Evolutionary conservation across 306 rosid genomes (phyloP), one percentile per base, ranked within the genome.

Genomic region (Cucurbita ficifolia): DNA sequence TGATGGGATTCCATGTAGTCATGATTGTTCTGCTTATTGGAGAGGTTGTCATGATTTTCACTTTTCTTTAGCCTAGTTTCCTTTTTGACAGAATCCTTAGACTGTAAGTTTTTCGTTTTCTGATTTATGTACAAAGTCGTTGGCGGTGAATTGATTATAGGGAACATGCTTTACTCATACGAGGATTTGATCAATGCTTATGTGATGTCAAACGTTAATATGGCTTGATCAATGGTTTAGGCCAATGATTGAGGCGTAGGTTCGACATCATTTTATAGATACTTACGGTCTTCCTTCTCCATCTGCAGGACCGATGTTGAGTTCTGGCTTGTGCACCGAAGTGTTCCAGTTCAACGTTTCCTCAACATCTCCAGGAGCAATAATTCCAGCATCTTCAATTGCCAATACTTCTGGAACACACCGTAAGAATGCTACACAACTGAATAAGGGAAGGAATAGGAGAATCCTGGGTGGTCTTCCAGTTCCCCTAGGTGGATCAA

Each of bases 321-420:
- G 99, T 77, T 95, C 99, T 38, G 99, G 99, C 70, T 81, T 84
- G 93, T 95, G 99, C 87, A 91, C 95, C 8, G 99, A 95, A 83
- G 96, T 91, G 79, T 95, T 95, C 72, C 99, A 89, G 86, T 95
- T 95, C 70, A 96, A 95, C 68, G 87, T 75, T 54, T 95, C 92
- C 3, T 88, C 96, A 42, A 78, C 85, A 68, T 68, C 84, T 51
- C 85, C 96, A 18, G 99, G 97, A 59, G 96, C 92, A 68, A 89
- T 95, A 64, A 76, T 95, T 73, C 91, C 96, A n/a, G 97, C 91
- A 56, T 74, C 99, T 54, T 46, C 96, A 63, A 88, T 88, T 48
- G 75, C 88, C 49, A 86, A 87, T 40, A 76, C 79, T 49, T 78
- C 96, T 35, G 21, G 67, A 5, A 71, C 70, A 48, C 86, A 70